Percentiles rank a stretch among this genome's conserved stretches.
Evolutionary conservation across 495 filamentous ascomycete genomes (phyloP).

Genomic region (Rhizodiscina lignyota): DNA sequence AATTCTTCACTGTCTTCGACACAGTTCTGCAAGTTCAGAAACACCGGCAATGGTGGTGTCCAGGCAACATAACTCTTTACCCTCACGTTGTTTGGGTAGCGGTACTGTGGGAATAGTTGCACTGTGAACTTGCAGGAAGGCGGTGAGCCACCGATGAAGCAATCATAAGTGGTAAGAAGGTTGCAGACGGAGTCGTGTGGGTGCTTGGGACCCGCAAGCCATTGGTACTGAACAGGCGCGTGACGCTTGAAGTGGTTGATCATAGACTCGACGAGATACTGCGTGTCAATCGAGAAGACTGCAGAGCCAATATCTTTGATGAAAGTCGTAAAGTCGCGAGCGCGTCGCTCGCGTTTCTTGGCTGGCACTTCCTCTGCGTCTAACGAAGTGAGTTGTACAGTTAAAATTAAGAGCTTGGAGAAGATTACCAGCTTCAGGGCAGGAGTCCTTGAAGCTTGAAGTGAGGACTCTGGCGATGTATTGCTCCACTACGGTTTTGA

Average conservation of each 20-base stretch:
- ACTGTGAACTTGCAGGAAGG: neutral
- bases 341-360: too few relatives aligned
- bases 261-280: conserved; percentile 3
- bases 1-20: neutral
- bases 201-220: conserved; percentile 5
- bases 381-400: neutral
- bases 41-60: neutral
- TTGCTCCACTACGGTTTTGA: conserved; percentile 7
- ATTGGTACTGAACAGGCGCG: neutral
- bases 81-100: neutral
- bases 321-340: neutral
- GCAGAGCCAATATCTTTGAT: neutral
- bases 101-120: neutral
- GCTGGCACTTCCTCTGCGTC: too few relatives aligned
- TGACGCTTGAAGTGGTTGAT: conserved; percentile 2
- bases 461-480: neutral
- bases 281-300: conserved; percentile 4
- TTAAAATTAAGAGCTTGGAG: neutral
- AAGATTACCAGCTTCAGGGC: neutral
- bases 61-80: neutral
- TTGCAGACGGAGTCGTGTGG: conserved; percentile 5
- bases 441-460: neutral
- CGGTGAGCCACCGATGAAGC: conserved; percentile 7
- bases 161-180: conserved; percentile 10
- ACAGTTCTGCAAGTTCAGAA: neutral